These are phyloP conservation scores for Protomyces macrosporus DNA, from an alignment of 1,139 yeast genomes.

Conservation along the genomic window DNA sequence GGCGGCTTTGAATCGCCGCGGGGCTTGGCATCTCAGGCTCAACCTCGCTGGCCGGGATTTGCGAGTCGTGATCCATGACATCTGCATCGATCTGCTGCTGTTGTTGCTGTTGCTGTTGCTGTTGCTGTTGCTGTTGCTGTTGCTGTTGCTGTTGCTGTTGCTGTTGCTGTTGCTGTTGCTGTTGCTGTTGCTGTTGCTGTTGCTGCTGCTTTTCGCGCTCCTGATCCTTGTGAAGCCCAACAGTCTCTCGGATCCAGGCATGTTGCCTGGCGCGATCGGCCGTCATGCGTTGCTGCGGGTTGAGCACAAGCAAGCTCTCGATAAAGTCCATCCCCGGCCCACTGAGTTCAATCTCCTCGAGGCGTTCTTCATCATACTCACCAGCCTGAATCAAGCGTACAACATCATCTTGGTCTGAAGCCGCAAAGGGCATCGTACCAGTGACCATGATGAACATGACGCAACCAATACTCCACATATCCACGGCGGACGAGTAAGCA, in stretches of 20 bases:
- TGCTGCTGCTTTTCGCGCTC: not conserved
- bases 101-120: not conserved
- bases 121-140: not conserved
- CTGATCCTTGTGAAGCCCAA: not conserved
- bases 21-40: not conserved
- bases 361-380: slow-evolving; percentile 71
- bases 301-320: slow-evolving; percentile 58
- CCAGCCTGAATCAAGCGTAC: slow-evolving; percentile 92
- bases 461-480: slow-evolving; percentile 96
- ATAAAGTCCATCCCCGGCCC: slow-evolving; percentile 47
- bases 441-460: slow-evolving; percentile 87
- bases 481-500: slow-evolving; percentile 86
- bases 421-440: slow-evolving; percentile 94
- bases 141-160: not conserved
- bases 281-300: slow-evolving; percentile 59
- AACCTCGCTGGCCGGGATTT: not conserved
- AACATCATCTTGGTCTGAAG: slow-evolving; percentile 83
- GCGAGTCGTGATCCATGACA: slow-evolving; percentile 23
- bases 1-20: not conserved
- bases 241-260: slow-evolving; percentile 48
- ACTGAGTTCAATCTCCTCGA: slow-evolving; percentile 61
- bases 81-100: not conserved
- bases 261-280: slow-evolving; percentile 65
- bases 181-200: not conserved
- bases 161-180: not conserved